phyloP scores from a whole-genome alignment of 2,329 filamentous ascomycete genomes.

The Aspergillus niger region DNA sequence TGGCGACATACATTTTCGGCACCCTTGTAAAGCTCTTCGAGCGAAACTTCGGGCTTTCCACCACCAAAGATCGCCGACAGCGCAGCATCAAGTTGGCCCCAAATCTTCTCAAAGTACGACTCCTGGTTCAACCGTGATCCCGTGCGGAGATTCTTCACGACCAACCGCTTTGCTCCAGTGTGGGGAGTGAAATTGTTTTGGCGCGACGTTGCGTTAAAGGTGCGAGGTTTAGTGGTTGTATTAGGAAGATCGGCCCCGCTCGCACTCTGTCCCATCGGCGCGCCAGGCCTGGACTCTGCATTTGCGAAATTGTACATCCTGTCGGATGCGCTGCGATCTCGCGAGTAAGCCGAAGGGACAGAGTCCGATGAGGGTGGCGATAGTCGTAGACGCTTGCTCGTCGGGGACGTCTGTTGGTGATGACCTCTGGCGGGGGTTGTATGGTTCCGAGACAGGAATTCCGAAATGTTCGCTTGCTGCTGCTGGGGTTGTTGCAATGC shows the following conservation, averaged over 20 bases:
- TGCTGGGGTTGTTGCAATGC: constrained; percentile 32
- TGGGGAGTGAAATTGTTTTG: constrained; percentile 67
- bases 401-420: constrained; percentile 31
- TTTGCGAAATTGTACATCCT: constrained; percentile 59
- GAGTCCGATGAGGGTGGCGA: constrained; percentile 30
- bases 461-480: constrained; percentile 48
- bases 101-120: constrained; percentile 75
- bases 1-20: constrained; percentile 90
- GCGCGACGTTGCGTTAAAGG: constrained; percentile 37
- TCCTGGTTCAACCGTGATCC: constrained; percentile 66
- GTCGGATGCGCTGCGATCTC: constrained; percentile 34
- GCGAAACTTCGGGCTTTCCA: constrained; percentile 65
- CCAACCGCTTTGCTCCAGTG: constrained; percentile 76
- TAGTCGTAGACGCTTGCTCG: constrained; percentile 45
- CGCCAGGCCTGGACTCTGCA: constrained; percentile 39
- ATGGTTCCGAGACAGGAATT: constrained; percentile 44
- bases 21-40: constrained; percentile 85
- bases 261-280: constrained; percentile 49
- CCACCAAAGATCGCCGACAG: constrained; percentile 72
- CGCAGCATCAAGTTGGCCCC: constrained; percentile 72
- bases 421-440: constrained; percentile 23
- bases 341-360: constrained; percentile 15
- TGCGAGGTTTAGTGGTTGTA: constrained; percentile 22
- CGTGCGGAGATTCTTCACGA: constrained; percentile 87
- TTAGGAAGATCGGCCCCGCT: constrained; percentile 35